Evolutionary conservation across 2,329 filamentous ascomycete genomes (phyloP), one percentile per base, ranked within the genome.

Genomic region (Pseudopyrenochaeta lycopersici): DNA sequence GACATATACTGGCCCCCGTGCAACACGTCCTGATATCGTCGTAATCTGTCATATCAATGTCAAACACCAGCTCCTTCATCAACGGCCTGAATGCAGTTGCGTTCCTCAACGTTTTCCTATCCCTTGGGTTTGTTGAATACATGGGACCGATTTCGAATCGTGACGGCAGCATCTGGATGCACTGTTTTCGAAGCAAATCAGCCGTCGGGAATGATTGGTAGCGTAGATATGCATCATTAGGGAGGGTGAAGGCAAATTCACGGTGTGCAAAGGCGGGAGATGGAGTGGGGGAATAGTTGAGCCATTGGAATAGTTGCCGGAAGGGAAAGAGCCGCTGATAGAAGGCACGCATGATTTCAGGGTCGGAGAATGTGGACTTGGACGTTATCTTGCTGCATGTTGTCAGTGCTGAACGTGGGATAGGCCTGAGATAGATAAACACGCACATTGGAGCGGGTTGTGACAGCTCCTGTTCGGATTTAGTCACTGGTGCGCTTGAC

Each of bases 1-100:
- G 84, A 75, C 95, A 99, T 62, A 99, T 98, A 65, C 91, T 96
- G 7, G 94, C 92, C 73, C 94, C 93, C 68, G 89, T 88, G 75
- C 95, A 99, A 78, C 95, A 99, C 23, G 93, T 97, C 64, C 95
- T 88, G 61, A 99, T 91, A 62, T 96, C 92, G 74, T 99, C 95
- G 77, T 99, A 99, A 78, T 98, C 95, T 49, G 95, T 98, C 85
- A 99, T 85, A 85, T 99, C 95, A 68, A 99, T 98, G 89, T 99
- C 95, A 76, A 99, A 98, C 67, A 97, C 97, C 33, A 99, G 81
- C 76, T 99, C 95, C 76, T 99, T 99, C 50, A 90, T 85, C 29
- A 97, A 76, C 0, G 95, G 94, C 60, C 89, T 90, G 79, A 99
- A 97, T 7, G 91, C 87, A 42, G 87, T 86, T 31, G 88, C 85